Evolutionary conservation across 805 yeast genomes (phyloP), one percentile per base, ranked within the genome.

Genomic region (Pichia phayaonensis): DNA sequence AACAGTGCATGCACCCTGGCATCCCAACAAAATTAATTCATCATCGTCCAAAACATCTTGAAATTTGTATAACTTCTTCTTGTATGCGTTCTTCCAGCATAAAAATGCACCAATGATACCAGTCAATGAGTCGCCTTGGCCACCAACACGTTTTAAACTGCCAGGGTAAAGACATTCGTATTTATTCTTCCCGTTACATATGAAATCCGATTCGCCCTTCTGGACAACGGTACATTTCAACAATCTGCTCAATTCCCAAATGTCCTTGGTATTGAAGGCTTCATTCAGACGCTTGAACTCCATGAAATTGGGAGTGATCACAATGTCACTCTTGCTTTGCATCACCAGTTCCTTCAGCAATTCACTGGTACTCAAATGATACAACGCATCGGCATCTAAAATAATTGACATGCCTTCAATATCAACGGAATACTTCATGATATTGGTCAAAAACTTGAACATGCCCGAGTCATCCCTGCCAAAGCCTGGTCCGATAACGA

Each of bases 101-200:
- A 86, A 61, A 59, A 92, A 72, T 0, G 96, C 84, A 1, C 90
- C 90, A n/a, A 90, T 68, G 23, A 87, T 72, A 0, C 99, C 99
- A 0, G 92, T 79, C 40, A 94, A 65, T 0, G 97, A 86, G 60
- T 94, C 99, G 24, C 99, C 99, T 68, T 94, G 98, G 0, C 99
- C 99, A 13, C 97, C 97, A 8, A 87, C 95, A 48, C 99, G 74
- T 61, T 87, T 84, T 46, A 70, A 66, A 8, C 94, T 83, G 1
- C 98, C 97, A 16, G 64, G 59, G 31, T 71, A 61, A 36, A 72
- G 73, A 22, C 43, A 34, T 54, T 74, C 76, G 8, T 86, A 54
- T 6, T 69, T 59, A 5, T 65, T 61, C 4, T 67, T 71, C 2
- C 77, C 79, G 46, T 74, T 44, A 20, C 80, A 84, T 12, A 90